Conservation (phyloP, 106 monocot genomes). For the Dactylorhiza incarnata region DNA sequence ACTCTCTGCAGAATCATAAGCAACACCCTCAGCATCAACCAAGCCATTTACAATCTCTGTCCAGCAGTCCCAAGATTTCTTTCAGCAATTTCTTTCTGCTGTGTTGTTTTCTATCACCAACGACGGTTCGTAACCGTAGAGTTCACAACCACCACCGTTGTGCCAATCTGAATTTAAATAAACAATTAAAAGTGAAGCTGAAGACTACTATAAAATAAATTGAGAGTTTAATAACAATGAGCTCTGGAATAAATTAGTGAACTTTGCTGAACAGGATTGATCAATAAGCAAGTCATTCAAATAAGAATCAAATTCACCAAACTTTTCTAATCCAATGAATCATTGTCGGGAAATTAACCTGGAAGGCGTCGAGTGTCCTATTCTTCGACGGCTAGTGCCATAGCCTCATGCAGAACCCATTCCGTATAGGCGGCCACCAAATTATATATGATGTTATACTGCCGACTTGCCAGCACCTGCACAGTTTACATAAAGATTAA, state of each 20-base stretch:
- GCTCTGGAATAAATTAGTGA: neutral
- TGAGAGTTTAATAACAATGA: constrained; percentile 3
- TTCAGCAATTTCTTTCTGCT: too few species aligned
- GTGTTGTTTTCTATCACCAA: too few species aligned
- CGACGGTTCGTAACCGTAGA: too few species aligned
- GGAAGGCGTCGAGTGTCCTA: neutral
- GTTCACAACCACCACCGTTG: too few species aligned
- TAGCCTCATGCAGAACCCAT: constrained; percentile 71
- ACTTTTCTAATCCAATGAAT: neutral
- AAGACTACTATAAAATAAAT: constrained; percentile 2
- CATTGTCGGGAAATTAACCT: neutral
- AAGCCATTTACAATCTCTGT: too few species aligned
- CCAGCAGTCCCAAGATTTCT: too few species aligned
- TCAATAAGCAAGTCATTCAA: neutral
- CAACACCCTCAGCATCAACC: too few species aligned
- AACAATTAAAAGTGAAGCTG: neutral
- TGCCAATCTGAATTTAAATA: too few species aligned
- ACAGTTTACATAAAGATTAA: too few species aligned
- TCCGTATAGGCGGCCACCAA: constrained; percentile 25
- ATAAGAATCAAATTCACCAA: constrained; percentile 8
- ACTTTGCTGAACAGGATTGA: neutral
- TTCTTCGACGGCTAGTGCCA: constrained; percentile 37
- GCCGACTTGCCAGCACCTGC: too few species aligned
- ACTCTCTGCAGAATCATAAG: too few species aligned
- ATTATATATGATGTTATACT: too few species aligned